Evolutionary conservation across 805 yeast species (phyloP), one percentile per base, ranked within the genome.

Genomic region (Metschnikowia colocasiae): DNA sequence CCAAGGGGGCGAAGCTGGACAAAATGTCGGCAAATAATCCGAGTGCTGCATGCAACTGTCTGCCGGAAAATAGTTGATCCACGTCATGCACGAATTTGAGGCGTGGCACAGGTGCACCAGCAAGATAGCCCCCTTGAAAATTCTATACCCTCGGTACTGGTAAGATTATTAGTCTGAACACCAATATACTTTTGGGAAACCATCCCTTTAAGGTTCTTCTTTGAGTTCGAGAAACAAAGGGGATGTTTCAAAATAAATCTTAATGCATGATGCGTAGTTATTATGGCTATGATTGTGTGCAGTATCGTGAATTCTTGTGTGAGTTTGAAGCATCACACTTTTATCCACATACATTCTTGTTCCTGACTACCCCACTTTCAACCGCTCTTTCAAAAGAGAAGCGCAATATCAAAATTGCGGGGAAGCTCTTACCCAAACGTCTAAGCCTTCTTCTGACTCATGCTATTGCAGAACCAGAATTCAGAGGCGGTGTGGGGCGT

Each of bases 11-110:
- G 22, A 19, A 33, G 23, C 16, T 18, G 23, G 36, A n/a, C 3
- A n/a, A 12, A 33, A 15, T 10, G 15, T 20, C 36, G 36, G 6
- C 15, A 33, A 33, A 40, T 40, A 19, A 40, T 40, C 43, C 43
- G 43, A 40, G 30, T 6, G 15, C 30, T 40, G 43, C 43, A 40
- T 22, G 31, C 16, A 16, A 2, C 23, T 40, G 22, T 13, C 30
- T 40, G 43, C 43, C 37, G 43, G 37, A 40, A 8, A 31, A 40
- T 22, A 20, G 36, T 22, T 40, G 37, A 40, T 40, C 37, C 43
- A 40, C 43, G 22, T 12, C 13, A 40, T 31, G 43, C 43, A 22
- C 23, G n/a, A 18, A 27, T 39, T 39, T 15, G 33, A 20, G 42
- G 27, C 42, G 34, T 29, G 16, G 19, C 27, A 16, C n/a, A n/a